A percentile compares a stretch with the other conserved stretches of the same genome.
phyloP scores from a whole-genome alignment of 257 asterid species.

The Ocimum tenuiflorum region DNA sequence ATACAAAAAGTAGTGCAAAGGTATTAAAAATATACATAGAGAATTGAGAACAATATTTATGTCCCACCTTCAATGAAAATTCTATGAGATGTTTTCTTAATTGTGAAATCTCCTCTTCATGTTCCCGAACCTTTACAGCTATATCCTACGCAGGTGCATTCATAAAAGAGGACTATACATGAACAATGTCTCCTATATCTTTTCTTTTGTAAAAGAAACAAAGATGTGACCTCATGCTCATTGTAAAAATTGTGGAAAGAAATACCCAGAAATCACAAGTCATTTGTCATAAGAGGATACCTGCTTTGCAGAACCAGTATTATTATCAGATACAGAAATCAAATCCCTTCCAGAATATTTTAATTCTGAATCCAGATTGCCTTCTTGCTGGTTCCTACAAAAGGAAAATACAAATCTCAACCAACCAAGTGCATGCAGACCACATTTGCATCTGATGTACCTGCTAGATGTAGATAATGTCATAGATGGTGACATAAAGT shows the following conservation, averaged over 20 bases:
- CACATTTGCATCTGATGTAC: conserved; percentile 31
- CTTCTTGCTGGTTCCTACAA: conserved; percentile 59
- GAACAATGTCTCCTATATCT: not conserved
- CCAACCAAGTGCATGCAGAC: conserved; percentile 11
- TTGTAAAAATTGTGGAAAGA: not conserved
- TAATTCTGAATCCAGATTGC: conserved; percentile 35
- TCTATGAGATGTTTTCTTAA: conserved; percentile 73
- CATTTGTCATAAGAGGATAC: conserved; percentile 27
- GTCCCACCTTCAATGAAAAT: conserved; percentile 60
- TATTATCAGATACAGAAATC: conserved; percentile 47
- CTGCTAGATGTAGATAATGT: conserved; percentile 52
- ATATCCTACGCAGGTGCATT: conserved; percentile 43
- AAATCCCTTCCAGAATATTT: conserved; percentile 46
- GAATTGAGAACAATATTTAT: conserved; percentile 10
- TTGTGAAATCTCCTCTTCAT: conserved; percentile 80
- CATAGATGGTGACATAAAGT: conserved; percentile 45
- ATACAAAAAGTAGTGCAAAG: conserved; percentile 5
- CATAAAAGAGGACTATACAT: conserved; percentile 20
- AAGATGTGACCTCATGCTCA: not conserved
- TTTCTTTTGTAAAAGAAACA: not conserved
- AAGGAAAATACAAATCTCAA: conserved; percentile 17
- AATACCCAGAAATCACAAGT: conserved; percentile 8
- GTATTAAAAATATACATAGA: conserved; percentile 5
- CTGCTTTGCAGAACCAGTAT: conserved; percentile 57
- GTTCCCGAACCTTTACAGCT: conserved; percentile 59